Base-by-base conservation (phyloP, 352 stramenopile species). In the Blastocystis sp. region DNA sequence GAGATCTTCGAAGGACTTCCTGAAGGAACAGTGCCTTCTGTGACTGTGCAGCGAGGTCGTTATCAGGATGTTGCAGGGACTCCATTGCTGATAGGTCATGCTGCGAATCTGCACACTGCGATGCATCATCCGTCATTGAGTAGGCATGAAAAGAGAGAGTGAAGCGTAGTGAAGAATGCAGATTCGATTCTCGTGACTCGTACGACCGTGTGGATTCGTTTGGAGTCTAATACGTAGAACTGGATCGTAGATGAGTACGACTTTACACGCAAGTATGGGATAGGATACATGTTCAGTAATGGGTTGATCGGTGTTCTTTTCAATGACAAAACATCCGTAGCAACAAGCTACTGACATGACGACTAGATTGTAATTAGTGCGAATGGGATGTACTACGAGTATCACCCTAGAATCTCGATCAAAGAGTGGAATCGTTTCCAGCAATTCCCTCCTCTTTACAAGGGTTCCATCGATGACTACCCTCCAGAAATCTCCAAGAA, bases 201-300 rank as follows among this genome's bases (percentile, higher is more conserved):
- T 37, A 89, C 66, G 8, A 37, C 63, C 20, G 63, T 89, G 26
- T 18, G 5, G 6, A n/a, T 45, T 26, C 9, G 20, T 37, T 37
- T n/a, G 39, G 7, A 24, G 24, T 30, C 4, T 76, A 8, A 89
- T 59, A 24, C 2, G 62, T 89, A 89, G 78, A 79, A 76, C 63
- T 89, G 78, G 78, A 89, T 89, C 53, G 78, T 89, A 11, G 78
- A 89, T 41, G 63, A 89, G 43, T 89, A 89, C 50, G 78, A 89
- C 41, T 89, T 79, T 54, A 89, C 78, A 11, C 63, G 66, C 0
- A 79, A 76, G 66, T 89, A 79, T 43, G 78, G 78, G 11, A 89
- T 89, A 39, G 78, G 55, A 26, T 89, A 89, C 26, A 79, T 89
- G 66, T 89, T 79, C 30, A 64, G 41, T 20, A 79, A 89, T 34